Evolutionary conservation across 2,329 filamentous ascomycete species (phyloP).

Genomic region (Beauveria sp.): DNA sequence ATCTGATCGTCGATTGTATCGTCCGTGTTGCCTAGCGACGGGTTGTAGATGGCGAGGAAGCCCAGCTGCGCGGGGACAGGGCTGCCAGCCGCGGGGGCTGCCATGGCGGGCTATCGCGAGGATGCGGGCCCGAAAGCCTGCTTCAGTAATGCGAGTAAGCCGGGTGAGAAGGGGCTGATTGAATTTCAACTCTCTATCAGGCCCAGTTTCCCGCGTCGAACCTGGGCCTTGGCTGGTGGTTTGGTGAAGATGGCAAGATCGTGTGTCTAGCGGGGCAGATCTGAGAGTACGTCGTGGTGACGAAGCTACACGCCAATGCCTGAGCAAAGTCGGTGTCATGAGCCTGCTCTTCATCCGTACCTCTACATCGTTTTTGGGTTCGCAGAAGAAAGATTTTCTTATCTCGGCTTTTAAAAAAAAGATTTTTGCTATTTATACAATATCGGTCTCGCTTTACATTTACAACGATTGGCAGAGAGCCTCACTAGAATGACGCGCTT

Average conservation of each 20-base stretch:
- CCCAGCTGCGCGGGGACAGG: slow-evolving; percentile 68
- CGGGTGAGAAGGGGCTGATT: neutral
- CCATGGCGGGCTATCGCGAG: neutral
- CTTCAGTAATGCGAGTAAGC: no score
- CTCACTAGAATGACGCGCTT: neutral
- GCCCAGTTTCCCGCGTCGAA: neutral
- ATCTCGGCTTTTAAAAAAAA: neutral
- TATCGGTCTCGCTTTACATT: neutral
- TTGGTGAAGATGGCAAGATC: neutral
- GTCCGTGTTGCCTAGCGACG: slow-evolving; percentile 58
- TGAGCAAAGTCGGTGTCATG: neutral
- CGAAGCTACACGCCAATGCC: neutral
- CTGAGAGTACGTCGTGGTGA: neutral
- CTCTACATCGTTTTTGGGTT: neutral
- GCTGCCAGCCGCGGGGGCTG: slow-evolving; percentile 17
- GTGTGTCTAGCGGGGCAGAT: slow-evolving; percentile 5
- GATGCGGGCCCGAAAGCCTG: neutral
- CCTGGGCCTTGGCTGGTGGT: neutral
- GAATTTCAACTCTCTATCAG: neutral
- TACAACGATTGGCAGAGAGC: neutral
- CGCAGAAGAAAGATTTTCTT: neutral
- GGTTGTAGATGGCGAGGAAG: slow-evolving; percentile 94
- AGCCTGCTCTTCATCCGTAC: neutral
- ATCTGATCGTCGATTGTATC: slow-evolving; percentile 69
- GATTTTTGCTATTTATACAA: no score